Evolutionary conservation across 768 basidiomycete species (phyloP).

Genomic region (Leccinum broughii): DNA sequence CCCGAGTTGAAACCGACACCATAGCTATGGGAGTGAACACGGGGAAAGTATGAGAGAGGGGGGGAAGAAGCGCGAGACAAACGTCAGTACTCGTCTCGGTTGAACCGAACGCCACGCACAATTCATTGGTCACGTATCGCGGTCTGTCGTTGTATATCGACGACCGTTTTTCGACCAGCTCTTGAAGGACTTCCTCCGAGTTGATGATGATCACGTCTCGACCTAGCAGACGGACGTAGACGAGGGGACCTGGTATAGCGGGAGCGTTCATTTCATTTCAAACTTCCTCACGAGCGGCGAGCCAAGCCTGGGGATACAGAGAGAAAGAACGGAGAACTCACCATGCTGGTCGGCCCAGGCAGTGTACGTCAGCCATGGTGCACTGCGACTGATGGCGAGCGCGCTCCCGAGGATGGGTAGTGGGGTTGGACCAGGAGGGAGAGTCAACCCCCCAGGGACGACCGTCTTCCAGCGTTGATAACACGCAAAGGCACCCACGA

Average conservation of each 20-base stretch:
- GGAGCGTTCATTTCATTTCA: background rate
- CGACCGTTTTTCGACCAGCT: constrained; percentile 18
- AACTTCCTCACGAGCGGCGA: background rate
- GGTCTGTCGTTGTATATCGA: constrained; percentile 19
- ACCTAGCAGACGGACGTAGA: constrained; percentile 3
- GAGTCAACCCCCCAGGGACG: background rate
- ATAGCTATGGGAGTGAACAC: background rate
- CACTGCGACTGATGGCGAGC: constrained; percentile 5
- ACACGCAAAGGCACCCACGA: background rate
- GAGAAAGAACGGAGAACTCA: background rate
- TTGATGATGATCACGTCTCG: constrained; percentile 13
- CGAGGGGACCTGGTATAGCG: background rate
- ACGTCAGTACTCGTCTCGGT: background rate
- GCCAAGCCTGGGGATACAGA: too few species aligned
- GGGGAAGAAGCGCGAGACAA: background rate
- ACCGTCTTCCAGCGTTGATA: background rate
- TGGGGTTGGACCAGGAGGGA: constrained; percentile 15
- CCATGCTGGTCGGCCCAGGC: constrained; percentile 15
- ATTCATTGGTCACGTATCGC: constrained; percentile 3
- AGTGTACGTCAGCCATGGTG: constrained; percentile 17
- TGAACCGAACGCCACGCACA: constrained; percentile 7
- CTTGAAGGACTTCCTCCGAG: constrained; percentile 13
- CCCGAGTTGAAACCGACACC: constrained; percentile 21
- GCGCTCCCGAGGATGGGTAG: constrained; percentile 17
- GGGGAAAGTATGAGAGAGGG: too few species aligned